These are phyloP conservation scores for Metroxylon sagu DNA, from an alignment of 176 grass and related monocot genomes.

Conservation along the genomic window DNA sequence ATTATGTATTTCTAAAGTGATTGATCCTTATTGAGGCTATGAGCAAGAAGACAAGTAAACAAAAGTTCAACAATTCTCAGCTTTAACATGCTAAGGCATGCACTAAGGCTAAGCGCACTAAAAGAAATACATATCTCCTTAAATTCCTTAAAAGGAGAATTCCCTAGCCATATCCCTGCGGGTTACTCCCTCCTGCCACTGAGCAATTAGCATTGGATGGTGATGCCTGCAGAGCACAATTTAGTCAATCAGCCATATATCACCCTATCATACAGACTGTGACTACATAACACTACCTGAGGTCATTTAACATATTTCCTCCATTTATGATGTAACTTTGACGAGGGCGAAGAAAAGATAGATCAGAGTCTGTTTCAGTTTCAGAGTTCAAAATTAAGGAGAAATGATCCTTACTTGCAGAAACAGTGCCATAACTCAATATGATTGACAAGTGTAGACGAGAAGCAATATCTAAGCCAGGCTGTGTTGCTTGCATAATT, in stretches of 20 bases:
- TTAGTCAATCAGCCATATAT: neutral
- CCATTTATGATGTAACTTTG: slow-evolving; percentile 90
- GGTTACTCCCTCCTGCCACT: slow-evolving; percentile 91
- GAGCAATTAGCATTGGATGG: slow-evolving; percentile 77
- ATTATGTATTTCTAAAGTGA: no score
- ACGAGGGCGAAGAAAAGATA: slow-evolving; percentile 49
- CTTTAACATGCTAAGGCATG: no score
- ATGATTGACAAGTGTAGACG: slow-evolving; percentile 61
- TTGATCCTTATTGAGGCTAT: no score
- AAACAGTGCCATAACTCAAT: slow-evolving; percentile 61
- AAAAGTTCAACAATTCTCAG: no score
- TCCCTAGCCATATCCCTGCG: slow-evolving; percentile 49
- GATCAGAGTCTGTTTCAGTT: slow-evolving; percentile 48
- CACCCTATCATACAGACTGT: no score
- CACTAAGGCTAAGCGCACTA: neutral
- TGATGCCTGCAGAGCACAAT: slow-evolving; percentile 49
- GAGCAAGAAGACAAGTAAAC: no score
- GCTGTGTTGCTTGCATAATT: slow-evolving; percentile 42
- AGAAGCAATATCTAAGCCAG: slow-evolving; percentile 39
- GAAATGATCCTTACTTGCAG: slow-evolving; percentile 25
- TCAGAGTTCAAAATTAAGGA: slow-evolving; percentile 28
- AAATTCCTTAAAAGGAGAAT: slow-evolving; percentile 84
- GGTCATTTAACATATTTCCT: slow-evolving; percentile 47
- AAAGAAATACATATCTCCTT: slow-evolving; percentile 39
- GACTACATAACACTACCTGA: slow-evolving; percentile 41